Percentiles rank a stretch among this genome's conserved stretches.
These are phyloP conservation scores for Sugiyamaella lignohabitans DNA, from an alignment of 805 yeast genomes.

Conservation along the genomic window DNA sequence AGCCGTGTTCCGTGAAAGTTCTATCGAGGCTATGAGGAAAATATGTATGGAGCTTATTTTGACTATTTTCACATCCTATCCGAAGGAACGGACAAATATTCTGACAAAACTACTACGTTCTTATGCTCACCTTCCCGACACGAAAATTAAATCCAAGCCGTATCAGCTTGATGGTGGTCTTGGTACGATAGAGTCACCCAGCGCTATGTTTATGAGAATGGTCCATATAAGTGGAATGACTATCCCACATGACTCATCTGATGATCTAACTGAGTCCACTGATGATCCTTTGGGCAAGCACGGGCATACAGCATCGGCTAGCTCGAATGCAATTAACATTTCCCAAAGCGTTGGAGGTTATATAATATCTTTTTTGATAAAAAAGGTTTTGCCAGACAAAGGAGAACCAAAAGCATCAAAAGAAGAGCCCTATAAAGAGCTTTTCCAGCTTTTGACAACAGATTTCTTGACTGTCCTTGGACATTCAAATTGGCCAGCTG, in stretches of 20 bases:
- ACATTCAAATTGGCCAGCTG: conserved; percentile 57
- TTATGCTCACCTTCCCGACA: conserved; percentile 41
- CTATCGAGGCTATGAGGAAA: conserved; percentile 29
- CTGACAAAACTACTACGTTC: conserved; percentile 44
- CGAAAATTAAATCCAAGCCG: conserved; percentile 26
- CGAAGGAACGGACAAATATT: conserved; percentile 53
- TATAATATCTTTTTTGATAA: neutral
- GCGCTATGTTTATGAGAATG: conserved; percentile 41
- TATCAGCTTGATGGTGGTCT: conserved; percentile 38
- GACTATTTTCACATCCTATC: conserved; percentile 24
- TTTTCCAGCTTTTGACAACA: conserved; percentile 41
- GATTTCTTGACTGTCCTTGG: conserved; percentile 49
- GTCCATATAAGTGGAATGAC: conserved; percentile 36
- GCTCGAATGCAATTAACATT: neutral
- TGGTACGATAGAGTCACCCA: conserved; percentile 42
- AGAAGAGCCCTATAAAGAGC: neutral
- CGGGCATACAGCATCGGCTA: neutral
- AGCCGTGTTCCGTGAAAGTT: conserved; percentile 17
- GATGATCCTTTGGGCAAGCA: no score
- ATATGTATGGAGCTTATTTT: conserved; percentile 22
- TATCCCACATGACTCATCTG: conserved; percentile 16
- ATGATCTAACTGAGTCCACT: conserved; percentile 10
- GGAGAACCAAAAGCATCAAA: conserved; percentile 4
- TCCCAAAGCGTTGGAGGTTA: conserved; percentile 4
- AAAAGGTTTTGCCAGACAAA: conserved; percentile 5